Base-by-base conservation (phyloP, 164 flowering plant species). In the Magnolia sinica region DNA sequence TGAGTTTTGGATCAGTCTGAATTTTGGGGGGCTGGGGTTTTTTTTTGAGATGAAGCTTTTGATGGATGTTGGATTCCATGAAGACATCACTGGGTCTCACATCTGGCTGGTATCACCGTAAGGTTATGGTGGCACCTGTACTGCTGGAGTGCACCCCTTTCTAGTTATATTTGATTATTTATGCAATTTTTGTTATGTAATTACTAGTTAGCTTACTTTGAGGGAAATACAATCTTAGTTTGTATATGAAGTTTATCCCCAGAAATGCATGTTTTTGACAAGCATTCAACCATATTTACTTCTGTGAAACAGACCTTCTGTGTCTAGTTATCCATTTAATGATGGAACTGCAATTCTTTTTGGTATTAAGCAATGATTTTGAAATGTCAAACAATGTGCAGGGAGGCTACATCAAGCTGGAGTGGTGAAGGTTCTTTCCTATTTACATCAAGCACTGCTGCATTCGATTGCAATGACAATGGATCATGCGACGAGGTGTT, bases 401-500 rank as follows among this genome's bases (percentile, higher is more conserved):
- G 99, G 82, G 76, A 83, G 79, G 99, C 98, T 85, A 88, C 88
- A 50, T 87, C 88, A 78, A 87, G 80, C 76, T 94, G 99, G 99
- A 91, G 79, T 70, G 97, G 99, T 71, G 91, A 91, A 81, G 99
- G 99, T 71, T 85, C 87, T 73, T 90, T 96, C 79, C 70, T 96
- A 23, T 94, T 94, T 82, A 96, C 99, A 64, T 96, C 99, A 76
- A 94, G 98, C 88, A 83, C 95, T 69, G 96, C 97, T 68, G 90
- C 89, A 37, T 94, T 87, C 84, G 97, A 94, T 83, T 88, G 97
- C 87, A 69, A 72, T 78, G 92, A 96, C 84, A 91, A 92, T 88
- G 96, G 95, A 81, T 58, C 73, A 68, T 96, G 97, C 81, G 88
- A 89, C 82, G 99, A 96, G 98, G 99, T 96, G 75, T 68, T 73